Conservation (phyloP, 2,329 filamentous ascomycete species). For the Huntiella savannae region DNA sequence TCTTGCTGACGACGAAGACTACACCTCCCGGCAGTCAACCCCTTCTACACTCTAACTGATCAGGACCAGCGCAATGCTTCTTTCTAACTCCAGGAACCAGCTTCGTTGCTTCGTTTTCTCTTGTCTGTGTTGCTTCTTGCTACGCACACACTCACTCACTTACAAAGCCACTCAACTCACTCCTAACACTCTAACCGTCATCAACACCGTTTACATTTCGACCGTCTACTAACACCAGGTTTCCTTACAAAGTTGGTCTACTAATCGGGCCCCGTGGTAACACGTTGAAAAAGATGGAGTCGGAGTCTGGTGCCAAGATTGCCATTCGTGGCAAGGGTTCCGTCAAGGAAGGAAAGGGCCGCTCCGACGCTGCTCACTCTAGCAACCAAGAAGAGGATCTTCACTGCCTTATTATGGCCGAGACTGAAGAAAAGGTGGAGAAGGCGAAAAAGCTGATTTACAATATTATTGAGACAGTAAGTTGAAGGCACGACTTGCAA, state of each 20-base stretch:
- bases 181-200: constrained; percentile 14
- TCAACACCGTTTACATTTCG: constrained; percentile 12
- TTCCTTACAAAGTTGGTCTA: constrained; percentile 86
- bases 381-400: constrained; percentile 99
- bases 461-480: constrained; percentile 94
- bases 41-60: too few relatives aligned
- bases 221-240: constrained; percentile 74
- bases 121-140: not conserved
- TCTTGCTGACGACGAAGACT: too few relatives aligned
- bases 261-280: constrained; percentile 99
- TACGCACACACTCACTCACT: not conserved
- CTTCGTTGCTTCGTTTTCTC: constrained; percentile 15
- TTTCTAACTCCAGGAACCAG: constrained; percentile 18
- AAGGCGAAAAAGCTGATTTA: constrained; percentile 98
- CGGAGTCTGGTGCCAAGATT: constrained; percentile 93
- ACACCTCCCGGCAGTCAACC: too few relatives aligned
- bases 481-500: constrained; percentile 19
- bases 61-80: constrained; percentile 8
- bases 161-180: constrained; percentile 1
- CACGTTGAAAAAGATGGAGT: constrained; percentile 98
- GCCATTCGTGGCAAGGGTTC: constrained; percentile 98
- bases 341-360: constrained; percentile 98
- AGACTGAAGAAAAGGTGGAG: constrained; percentile 98
- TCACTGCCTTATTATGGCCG: constrained; percentile 98
- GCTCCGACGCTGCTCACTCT: constrained; percentile 94